Percentiles rank a stretch among this genome's conserved stretches.
Evolutionary conservation across 768 basidiomycete genomes (phyloP).

Genomic region (Suillus lakei): DNA sequence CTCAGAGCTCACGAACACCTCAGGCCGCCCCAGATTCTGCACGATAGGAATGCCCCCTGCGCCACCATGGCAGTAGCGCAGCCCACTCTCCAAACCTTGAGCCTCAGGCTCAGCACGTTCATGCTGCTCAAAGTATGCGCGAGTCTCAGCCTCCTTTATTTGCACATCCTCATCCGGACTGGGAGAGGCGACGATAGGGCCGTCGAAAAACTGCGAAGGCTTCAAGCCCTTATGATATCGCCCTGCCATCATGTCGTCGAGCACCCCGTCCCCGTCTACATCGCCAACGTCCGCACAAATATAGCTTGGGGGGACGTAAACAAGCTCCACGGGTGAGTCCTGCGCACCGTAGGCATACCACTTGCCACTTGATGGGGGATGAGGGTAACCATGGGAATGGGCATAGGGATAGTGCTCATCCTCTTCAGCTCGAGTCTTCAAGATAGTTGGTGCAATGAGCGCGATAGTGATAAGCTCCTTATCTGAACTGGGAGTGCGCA

Average conservation of each 20-base stretch:
- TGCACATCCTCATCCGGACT: slow-evolving; percentile 8
- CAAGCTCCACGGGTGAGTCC: slow-evolving; percentile 66
- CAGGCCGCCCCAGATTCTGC: slow-evolving; percentile 23
- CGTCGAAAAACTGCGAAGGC: slow-evolving; percentile 20
- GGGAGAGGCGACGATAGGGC: slow-evolving; percentile 16
- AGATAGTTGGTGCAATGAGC: slow-evolving; percentile 77
- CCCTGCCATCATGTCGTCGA: slow-evolving; percentile 23
- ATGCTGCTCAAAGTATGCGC: slow-evolving; percentile 21
- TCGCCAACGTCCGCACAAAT: slow-evolving; percentile 21
- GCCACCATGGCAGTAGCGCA: slow-evolving; percentile 22
- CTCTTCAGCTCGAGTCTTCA: slow-evolving; percentile 76
- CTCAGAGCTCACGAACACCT: slow-evolving; percentile 41
- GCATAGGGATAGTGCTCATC: slow-evolving; percentile 28
- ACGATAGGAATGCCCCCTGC: slow-evolving; percentile 17
- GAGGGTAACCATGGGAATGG: slow-evolving; percentile 17
- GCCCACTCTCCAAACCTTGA: slow-evolving; percentile 16
- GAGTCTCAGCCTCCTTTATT: slow-evolving; percentile 10
- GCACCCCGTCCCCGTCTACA: slow-evolving; percentile 21
- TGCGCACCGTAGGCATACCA: slow-evolving; percentile 32
- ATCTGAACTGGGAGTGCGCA: slow-evolving; percentile 37
- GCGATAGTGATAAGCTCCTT: slow-evolving; percentile 71
- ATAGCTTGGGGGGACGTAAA: slow-evolving; percentile 66
- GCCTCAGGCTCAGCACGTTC: slow-evolving; percentile 22
- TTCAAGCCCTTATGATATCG: slow-evolving; percentile 21
- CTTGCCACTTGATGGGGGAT: slow-evolving; percentile 14